Evolutionary conservation across 495 filamentous ascomycete species (phyloP).

Genomic region (Penicillium ucsense): DNA sequence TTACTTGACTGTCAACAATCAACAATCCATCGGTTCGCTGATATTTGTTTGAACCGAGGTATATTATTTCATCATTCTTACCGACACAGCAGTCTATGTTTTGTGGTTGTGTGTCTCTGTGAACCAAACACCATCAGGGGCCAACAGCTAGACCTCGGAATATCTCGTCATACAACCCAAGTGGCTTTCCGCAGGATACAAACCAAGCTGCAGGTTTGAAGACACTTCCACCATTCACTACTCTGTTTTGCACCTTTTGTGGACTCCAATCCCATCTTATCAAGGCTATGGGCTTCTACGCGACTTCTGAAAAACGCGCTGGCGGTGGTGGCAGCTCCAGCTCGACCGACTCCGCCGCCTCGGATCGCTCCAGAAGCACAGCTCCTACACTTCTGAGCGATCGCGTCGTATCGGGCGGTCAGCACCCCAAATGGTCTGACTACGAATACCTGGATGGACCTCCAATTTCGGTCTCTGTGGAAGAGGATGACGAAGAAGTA

Average conservation of each 20-base stretch:
- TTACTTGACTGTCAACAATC: not conserved
- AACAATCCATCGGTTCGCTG: not conserved
- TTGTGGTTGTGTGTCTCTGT: not conserved
- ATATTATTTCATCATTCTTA: not conserved
- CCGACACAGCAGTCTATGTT: not conserved
- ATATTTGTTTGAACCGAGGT: not conserved
- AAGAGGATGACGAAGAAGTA: conserved; percentile 33
- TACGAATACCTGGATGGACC: conserved; percentile 17
- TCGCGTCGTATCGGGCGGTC: conserved; percentile 31
- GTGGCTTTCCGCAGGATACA: too few species aligned
- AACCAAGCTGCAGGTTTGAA: not conserved
- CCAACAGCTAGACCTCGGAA: too few species aligned
- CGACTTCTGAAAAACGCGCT: conserved; percentile 19
- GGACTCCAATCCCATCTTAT: not conserved
- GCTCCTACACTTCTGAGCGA: conserved; percentile 57
- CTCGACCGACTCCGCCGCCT: conserved; percentile 53
- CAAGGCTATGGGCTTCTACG: conserved; percentile 26
- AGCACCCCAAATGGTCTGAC: conserved; percentile 1
- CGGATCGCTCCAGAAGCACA: conserved; percentile 58
- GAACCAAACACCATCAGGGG: too few species aligned
- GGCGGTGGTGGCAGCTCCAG: conserved; percentile 39
- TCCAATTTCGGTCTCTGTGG: conserved; percentile 13
- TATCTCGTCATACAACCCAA: too few species aligned
- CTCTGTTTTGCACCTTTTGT: too few species aligned
- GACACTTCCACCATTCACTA: not conserved